phyloP scores from a whole-genome alignment of 495 filamentous ascomycete genomes.

The Glonium stellatum region DNA sequence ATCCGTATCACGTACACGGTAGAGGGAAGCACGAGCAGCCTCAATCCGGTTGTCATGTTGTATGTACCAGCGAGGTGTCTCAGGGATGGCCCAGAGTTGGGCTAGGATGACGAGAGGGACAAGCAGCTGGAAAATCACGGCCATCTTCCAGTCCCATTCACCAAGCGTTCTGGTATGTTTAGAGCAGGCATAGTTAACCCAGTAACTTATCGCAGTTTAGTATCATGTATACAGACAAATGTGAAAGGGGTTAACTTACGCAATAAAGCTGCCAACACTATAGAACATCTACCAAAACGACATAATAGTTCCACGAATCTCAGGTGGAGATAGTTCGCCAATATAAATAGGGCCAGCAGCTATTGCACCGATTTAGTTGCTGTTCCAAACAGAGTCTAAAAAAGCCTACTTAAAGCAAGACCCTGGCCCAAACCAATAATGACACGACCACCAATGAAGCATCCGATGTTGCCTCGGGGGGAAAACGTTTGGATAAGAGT shows the following conservation, averaged over 20 bases:
- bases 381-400: neutral
- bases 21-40: slow-evolving; percentile 46
- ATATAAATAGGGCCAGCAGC: slow-evolving; percentile 57
- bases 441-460: slow-evolving; percentile 55
- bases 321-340: slow-evolving; percentile 51
- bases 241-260: slow-evolving; percentile 34
- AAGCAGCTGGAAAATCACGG: slow-evolving; percentile 57
- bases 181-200: slow-evolving; percentile 51
- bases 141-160: slow-evolving; percentile 57
- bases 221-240: neutral
- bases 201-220: slow-evolving; percentile 10
- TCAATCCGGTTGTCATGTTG: slow-evolving; percentile 48
- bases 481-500: slow-evolving; percentile 58
- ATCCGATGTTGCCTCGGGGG: slow-evolving; percentile 48
- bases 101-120: slow-evolving; percentile 48
- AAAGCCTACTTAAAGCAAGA: slow-evolving; percentile 51
- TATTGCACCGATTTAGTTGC: slow-evolving; percentile 14
- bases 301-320: slow-evolving; percentile 59
- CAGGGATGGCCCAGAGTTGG: slow-evolving; percentile 50
- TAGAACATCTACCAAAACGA: slow-evolving; percentile 65
- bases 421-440: slow-evolving; percentile 61
- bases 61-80: slow-evolving; percentile 55
- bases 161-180: slow-evolving; percentile 45
- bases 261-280: slow-evolving; percentile 56
- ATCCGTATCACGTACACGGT: slow-evolving; percentile 48